Evolutionary conservation across 2,329 filamentous ascomycete genomes (phyloP).

Genomic region (Simplicillium aogashimaense): DNA sequence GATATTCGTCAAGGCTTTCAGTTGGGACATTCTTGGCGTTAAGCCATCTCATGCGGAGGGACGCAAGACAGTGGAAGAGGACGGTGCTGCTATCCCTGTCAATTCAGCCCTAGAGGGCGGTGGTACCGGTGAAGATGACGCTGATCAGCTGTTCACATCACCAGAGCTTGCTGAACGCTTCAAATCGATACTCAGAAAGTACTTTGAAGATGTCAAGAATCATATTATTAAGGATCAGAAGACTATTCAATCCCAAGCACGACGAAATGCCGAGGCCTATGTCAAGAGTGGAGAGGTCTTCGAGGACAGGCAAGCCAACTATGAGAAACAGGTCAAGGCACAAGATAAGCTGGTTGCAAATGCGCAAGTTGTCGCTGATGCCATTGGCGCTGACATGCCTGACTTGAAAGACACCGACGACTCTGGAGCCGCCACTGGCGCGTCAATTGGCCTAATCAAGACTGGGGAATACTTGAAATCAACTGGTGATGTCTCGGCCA

Average conservation of each 20-base stretch:
- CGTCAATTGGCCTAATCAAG: slow-evolving; percentile 87
- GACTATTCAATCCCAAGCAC: slow-evolving; percentile 73
- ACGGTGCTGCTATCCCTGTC: slow-evolving; percentile 35
- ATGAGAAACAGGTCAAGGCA: slow-evolving; percentile 85
- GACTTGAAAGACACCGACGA: slow-evolving; percentile 79
- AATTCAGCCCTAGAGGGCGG: slow-evolving; percentile 10
- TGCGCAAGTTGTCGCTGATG: slow-evolving; percentile 83
- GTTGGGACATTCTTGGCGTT: slow-evolving; percentile 87
- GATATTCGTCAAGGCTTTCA: slow-evolving; percentile 90
- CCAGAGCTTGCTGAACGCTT: slow-evolving; percentile 78
- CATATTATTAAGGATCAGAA: slow-evolving; percentile 91
- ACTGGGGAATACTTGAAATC: slow-evolving; percentile 87
- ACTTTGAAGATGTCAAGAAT: slow-evolving; percentile 85
- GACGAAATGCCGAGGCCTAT: slow-evolving; percentile 94
- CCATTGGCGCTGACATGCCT: slow-evolving; percentile 85
- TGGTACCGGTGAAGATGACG: slow-evolving; percentile 43
- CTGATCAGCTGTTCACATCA: slow-evolving; percentile 66
- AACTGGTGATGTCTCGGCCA: slow-evolving; percentile 81
- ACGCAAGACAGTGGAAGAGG: slow-evolving; percentile 67
- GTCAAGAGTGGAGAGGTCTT: slow-evolving; percentile 98
- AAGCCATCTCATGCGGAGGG: slow-evolving; percentile 62
- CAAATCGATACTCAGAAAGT: slow-evolving; percentile 72
- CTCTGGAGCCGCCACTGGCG: slow-evolving; percentile 52
- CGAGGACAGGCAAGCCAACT: slow-evolving; percentile 90
- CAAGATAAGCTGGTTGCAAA: slow-evolving; percentile 87